phyloP scores from a whole-genome alignment of 225 moss, liverwort and hornwort species.

The Bryum argenteum region DNA sequence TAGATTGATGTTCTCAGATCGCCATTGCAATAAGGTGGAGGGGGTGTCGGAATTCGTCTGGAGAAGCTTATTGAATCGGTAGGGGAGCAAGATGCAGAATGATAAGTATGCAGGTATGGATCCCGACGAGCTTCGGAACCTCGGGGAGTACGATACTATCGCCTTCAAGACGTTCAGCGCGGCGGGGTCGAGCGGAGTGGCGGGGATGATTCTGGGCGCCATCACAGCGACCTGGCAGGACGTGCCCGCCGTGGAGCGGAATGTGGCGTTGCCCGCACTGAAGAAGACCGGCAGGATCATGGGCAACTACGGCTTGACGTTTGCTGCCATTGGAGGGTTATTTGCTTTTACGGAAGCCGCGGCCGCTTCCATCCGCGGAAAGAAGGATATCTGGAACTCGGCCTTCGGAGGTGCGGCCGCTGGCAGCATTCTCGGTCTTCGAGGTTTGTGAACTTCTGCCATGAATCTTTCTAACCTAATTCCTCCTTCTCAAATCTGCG shows the following conservation, averaged over 20 bases:
- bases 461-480: neutral
- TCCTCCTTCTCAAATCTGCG: too few relatives aligned
- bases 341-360: constrained; percentile 80
- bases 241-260: constrained; percentile 82
- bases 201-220: constrained; percentile 73
- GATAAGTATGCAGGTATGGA: constrained; percentile 59
- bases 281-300: constrained; percentile 71
- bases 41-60: too few relatives aligned
- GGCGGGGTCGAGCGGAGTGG: constrained; percentile 68
- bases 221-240: constrained; percentile 87
- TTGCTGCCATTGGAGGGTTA: constrained; percentile 79
- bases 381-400: constrained; percentile 79
- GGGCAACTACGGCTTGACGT: constrained; percentile 77
- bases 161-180: constrained; percentile 75
- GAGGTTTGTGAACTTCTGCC: constrained; percentile 44
- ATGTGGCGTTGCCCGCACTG: constrained; percentile 75
- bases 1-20: too few relatives aligned
- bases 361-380: constrained; percentile 66
- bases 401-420: constrained; percentile 85
- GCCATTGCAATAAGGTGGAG: too few relatives aligned
- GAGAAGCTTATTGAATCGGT: too few relatives aligned
- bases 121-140: constrained; percentile 55
- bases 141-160: constrained; percentile 79
- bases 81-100: constrained; percentile 17
- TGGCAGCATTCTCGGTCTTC: constrained; percentile 71